Evolutionary conservation across 768 basidiomycete species (phyloP), one percentile per base, ranked within the genome.

Genomic region (Exsudoporus frostii): DNA sequence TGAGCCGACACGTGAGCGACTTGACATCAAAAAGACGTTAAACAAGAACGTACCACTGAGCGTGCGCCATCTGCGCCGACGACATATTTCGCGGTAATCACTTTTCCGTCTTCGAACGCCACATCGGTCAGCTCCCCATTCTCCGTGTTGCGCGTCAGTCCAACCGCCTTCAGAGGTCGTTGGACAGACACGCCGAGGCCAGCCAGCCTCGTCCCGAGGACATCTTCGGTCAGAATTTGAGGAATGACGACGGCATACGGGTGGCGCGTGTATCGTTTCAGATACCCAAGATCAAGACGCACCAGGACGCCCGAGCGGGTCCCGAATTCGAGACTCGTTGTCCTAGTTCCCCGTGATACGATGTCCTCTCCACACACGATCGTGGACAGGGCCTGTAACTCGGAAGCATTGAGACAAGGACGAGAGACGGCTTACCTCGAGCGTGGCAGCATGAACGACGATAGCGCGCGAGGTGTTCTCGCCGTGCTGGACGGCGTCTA

Each of bases 41-140:
- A 20, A 32, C 5, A 24, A 24, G 8, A 38, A 63, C 69, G 40
- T 58, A 80, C 81, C 13, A 67, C 60, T 1, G 80, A 82, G 49
- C 62, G 71, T 7, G 77, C 68, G 11, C 82, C 82, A 58, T 83
- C 81, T 3, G 81, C 79, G 29, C 78, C 81, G 30, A 83, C 59
- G 2, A 82, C 74, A 57, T 79, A 81, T 36, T 68, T 73, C 9
- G 80, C 67, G 2, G 65, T 71, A 14, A 81, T 65, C 9, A 70
- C 62, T 39, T 69, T 69, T 1, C 80, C 80, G 24, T 74, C 72
- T 22, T 82, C 78, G 51, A 83, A 82, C 0, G 60, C 50, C 7
- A 80, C 79, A 13, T 78, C 71, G 4, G 64, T 69, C 20, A 74
- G 41, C 19, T 59, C 60, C 1, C 42, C 2, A 32, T 74, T 68